Evolutionary conservation across 1,139 yeast species (phyloP).

Genomic region (Candida tetrigidarum): DNA sequence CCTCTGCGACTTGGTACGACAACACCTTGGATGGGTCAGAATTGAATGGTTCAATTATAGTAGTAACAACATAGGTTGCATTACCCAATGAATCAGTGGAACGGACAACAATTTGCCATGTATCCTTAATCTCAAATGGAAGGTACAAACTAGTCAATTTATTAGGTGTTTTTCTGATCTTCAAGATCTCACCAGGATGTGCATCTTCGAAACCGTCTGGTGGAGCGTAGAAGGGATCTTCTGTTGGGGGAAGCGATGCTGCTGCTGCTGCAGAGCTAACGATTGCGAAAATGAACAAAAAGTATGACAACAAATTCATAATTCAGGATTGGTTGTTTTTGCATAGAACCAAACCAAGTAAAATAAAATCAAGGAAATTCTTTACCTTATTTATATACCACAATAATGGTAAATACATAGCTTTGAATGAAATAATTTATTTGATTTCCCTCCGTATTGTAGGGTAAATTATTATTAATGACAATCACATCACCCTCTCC

Average conservation of each 20-base stretch:
- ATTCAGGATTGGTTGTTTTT: no score
- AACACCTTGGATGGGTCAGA: constrained; percentile 28
- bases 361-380: no score
- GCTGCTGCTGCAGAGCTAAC: neutral
- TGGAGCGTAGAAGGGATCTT: constrained; percentile 26
- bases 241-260: constrained; percentile 12
- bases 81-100: constrained; percentile 35
- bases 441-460: no score
- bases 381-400: no score
- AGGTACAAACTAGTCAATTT: constrained; percentile 20
- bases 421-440: no score
- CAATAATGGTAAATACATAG: no score
- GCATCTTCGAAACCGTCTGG: constrained; percentile 25
- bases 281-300: no score
- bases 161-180: constrained; percentile 25
- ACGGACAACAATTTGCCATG: constrained; percentile 37
- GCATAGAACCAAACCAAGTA: no score
- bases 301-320: no score
- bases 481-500: no score
- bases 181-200: constrained; percentile 26
- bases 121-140: constrained; percentile 21
- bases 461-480: no score
- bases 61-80: constrained; percentile 34
- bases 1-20: constrained; percentile 21
- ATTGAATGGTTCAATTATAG: constrained; percentile 36